A percentile compares a stretch with the other conserved stretches of the same genome.
phyloP scores from a whole-genome alignment of 306 rosid species.

The Sicyos edulis region DNA sequence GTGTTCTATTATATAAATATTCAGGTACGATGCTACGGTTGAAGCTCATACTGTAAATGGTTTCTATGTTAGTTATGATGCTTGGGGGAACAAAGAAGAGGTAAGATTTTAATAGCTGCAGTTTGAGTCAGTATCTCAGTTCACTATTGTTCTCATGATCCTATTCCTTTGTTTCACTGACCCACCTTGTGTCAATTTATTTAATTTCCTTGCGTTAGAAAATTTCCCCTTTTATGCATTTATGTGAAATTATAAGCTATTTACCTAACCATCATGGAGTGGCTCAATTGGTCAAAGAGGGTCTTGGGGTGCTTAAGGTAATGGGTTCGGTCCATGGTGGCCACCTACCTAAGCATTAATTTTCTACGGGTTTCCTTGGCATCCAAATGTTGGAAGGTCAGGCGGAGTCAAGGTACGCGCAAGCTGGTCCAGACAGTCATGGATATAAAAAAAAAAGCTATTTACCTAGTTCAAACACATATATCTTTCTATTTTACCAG shows the following conservation, averaged over 20 bases:
- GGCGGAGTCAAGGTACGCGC: too few relatives aligned
- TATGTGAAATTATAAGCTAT: too few relatives aligned
- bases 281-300: too few relatives aligned
- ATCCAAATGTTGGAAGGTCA: too few relatives aligned
- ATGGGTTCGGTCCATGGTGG: too few relatives aligned
- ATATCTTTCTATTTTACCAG: background rate
- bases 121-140: background rate
- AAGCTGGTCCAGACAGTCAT: too few relatives aligned
- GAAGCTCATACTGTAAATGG: slow-evolving; percentile 76
- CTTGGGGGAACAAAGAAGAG: slow-evolving; percentile 98
- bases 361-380: too few relatives aligned
- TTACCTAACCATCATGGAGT: too few relatives aligned
- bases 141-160: background rate
- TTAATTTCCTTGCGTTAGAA: background rate
- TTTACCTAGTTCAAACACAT: background rate
- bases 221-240: background rate
- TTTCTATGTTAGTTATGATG: slow-evolving; percentile 61
- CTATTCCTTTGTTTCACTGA: background rate
- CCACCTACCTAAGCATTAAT: too few relatives aligned
- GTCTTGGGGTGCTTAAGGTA: too few relatives aligned
- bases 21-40: slow-evolving; percentile 83
- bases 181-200: background rate
- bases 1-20: slow-evolving; percentile 39
- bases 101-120: slow-evolving; percentile 36
- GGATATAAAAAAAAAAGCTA: too few relatives aligned